These are phyloP conservation scores for Phylloboletellus chloephorus DNA, from an alignment of 1,284 basidiomycete genomes.

Conservation along the genomic window DNA sequence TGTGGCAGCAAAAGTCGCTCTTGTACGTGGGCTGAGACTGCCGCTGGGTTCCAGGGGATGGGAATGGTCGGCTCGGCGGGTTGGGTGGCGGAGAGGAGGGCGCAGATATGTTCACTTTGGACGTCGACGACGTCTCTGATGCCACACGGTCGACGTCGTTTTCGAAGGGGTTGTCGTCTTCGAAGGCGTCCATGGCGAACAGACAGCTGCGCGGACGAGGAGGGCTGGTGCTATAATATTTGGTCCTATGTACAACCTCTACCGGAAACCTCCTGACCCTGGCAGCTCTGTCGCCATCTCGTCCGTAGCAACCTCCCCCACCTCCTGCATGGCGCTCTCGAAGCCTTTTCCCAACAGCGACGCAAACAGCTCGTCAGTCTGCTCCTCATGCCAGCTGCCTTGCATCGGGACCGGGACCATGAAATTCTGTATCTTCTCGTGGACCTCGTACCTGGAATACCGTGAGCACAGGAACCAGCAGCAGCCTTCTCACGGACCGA, in stretches of 20 bases:
- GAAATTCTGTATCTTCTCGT: constrained; percentile 91
- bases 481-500: constrained; percentile 43
- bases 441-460: constrained; percentile 72
- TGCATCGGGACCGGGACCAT: constrained; percentile 79
- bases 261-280: constrained; percentile 46
- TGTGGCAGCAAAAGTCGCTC: constrained; percentile 68
- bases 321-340: constrained; percentile 31
- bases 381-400: constrained; percentile 84
- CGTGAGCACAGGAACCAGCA: constrained; percentile 6
- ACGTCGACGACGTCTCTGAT: constrained; percentile 62
- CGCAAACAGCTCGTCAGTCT: constrained; percentile 87
- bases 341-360: constrained; percentile 75
- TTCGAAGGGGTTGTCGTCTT: constrained; percentile 79
- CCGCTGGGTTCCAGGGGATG: constrained; percentile 50
- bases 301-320: constrained; percentile 19
- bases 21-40: constrained; percentile 50
- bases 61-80: constrained; percentile 42
- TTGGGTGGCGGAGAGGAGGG: constrained; percentile 54
- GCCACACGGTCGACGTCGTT: constrained; percentile 52
- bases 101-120: constrained; percentile 57
- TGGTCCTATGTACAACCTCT: constrained; percentile 25
- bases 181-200: constrained; percentile 58
- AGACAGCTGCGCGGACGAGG: not conserved
- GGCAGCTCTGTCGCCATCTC: constrained; percentile 31
- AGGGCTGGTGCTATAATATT: constrained; percentile 31